Percentiles rank a stretch among this genome's conserved stretches.
These are phyloP conservation scores for Daldinia loculata DNA, from an alignment of 495 filamentous ascomycete species.

Conservation along the genomic window DNA sequence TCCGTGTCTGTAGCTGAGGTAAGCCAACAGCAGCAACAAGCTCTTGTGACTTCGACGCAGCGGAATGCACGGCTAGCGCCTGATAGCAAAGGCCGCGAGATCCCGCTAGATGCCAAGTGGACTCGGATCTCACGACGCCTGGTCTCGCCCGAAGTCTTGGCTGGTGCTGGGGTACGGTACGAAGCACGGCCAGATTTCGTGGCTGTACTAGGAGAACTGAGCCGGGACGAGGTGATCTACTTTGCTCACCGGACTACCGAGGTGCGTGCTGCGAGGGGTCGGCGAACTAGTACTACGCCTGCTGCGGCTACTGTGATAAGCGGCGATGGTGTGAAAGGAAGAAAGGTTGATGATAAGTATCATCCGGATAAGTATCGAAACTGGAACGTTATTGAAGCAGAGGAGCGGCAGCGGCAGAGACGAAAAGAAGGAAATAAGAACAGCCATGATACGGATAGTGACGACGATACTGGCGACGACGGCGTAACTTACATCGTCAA, in stretches of 20 bases:
- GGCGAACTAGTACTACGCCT: conserved; percentile 8
- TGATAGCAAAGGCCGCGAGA: conserved; percentile 64
- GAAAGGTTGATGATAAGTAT: conserved; percentile 31
- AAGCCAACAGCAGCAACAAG: conserved; percentile 26
- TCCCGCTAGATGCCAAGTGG: conserved; percentile 74
- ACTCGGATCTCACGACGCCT: conserved; percentile 72
- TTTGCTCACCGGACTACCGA: conserved; percentile 64
- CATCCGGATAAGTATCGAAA: conserved; percentile 44
- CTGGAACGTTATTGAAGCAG: conserved; percentile 39
- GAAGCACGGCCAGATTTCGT: conserved; percentile 74
- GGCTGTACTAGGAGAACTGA: conserved; percentile 70
- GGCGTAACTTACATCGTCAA: conserved; percentile 37
- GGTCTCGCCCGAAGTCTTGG: conserved; percentile 72
- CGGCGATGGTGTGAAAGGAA: conserved; percentile 17
- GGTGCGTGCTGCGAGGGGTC: conserved; percentile 56
- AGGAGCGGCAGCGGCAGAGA: conserved; percentile 11
- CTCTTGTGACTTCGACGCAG: conserved; percentile 11
- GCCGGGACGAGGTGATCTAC: conserved; percentile 66
- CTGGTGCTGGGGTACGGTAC: conserved; percentile 70
- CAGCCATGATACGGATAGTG: conserved; percentile 23
- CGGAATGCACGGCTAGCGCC: conserved; percentile 50
- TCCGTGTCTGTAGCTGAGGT: conserved; percentile 6
- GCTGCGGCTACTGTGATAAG: background rate
- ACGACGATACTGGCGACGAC: conserved; percentile 40
- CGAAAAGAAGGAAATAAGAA: conserved; percentile 32